Percentiles rank a stretch among this genome's conserved stretches.
Conservation (phyloP, 306 rosid species). For the Herpetospermum pedunculosum region DNA sequence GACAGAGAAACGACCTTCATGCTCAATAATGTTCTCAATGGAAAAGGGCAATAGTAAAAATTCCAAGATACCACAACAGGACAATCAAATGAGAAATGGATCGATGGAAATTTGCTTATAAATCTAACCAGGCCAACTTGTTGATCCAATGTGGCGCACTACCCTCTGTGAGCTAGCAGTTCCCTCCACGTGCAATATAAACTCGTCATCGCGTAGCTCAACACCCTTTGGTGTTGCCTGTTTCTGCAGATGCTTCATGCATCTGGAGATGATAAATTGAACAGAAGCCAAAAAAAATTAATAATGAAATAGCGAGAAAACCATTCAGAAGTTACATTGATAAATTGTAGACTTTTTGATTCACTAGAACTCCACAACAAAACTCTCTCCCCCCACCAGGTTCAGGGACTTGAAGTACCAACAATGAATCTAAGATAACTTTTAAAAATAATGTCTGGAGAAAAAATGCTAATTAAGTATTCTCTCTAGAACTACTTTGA, state of each 20-base stretch:
- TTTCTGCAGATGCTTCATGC: constrained; percentile 48
- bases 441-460: not conserved
- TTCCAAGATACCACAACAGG: not conserved
- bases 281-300: not conserved
- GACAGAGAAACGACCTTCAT: constrained; percentile 10
- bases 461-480: not conserved
- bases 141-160: constrained; percentile 74
- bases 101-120: not conserved
- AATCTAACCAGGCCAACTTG: constrained; percentile 81
- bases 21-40: not conserved
- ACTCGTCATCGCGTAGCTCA: constrained; percentile 67
- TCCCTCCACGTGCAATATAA: constrained; percentile 81
- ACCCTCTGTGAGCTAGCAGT: constrained; percentile 81
- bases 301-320: not conserved
- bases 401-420: not conserved
- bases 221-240: constrained; percentile 60
- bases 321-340: not conserved
- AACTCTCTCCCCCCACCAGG: not conserved
- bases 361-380: not conserved
- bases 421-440: not conserved
- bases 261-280: constrained; percentile 20
- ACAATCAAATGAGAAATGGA: not conserved
- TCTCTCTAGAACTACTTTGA: not conserved
- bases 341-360: not conserved
- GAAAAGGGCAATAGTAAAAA: not conserved